Conservation (phyloP, 345 rosid species). For the Arabidopsis arenosa region DNA sequence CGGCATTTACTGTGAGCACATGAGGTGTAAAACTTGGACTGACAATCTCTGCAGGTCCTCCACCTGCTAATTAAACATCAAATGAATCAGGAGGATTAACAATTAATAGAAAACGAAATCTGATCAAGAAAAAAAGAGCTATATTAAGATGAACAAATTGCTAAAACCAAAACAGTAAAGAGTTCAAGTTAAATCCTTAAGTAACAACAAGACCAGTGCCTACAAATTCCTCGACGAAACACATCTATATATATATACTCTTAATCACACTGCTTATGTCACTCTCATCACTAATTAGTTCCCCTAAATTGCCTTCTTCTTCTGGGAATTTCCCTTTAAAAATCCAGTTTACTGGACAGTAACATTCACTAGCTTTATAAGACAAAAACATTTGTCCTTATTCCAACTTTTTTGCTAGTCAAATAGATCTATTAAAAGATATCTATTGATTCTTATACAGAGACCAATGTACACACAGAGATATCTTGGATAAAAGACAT, state of each 20-base stretch:
- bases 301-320: not conserved
- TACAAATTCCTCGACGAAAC: not conserved
- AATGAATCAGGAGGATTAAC: not conserved
- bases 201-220: not conserved
- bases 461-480: constrained; percentile 15
- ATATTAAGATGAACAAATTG: not conserved
- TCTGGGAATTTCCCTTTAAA: not conserved
- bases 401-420: constrained; percentile 28
- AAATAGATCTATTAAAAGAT: constrained; percentile 27
- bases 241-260: not conserved
- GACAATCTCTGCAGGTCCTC: constrained; percentile 57
- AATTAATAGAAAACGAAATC: not conserved
- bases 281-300: not conserved
- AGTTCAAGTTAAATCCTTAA: constrained; percentile 13
- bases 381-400: constrained; percentile 31
- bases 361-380: constrained; percentile 11
- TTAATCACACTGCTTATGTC: not conserved
- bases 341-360: constrained; percentile 18
- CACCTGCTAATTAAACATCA: constrained; percentile 50
- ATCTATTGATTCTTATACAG: constrained; percentile 13
- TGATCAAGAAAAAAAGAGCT: not conserved
- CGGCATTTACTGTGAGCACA: constrained; percentile 79
- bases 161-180: constrained; percentile 22
- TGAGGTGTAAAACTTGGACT: constrained; percentile 86
- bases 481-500: not conserved